phyloP scores from a whole-genome alignment of 1,284 basidiomycete genomes.

The Papiliotrema nemorosa region DNA sequence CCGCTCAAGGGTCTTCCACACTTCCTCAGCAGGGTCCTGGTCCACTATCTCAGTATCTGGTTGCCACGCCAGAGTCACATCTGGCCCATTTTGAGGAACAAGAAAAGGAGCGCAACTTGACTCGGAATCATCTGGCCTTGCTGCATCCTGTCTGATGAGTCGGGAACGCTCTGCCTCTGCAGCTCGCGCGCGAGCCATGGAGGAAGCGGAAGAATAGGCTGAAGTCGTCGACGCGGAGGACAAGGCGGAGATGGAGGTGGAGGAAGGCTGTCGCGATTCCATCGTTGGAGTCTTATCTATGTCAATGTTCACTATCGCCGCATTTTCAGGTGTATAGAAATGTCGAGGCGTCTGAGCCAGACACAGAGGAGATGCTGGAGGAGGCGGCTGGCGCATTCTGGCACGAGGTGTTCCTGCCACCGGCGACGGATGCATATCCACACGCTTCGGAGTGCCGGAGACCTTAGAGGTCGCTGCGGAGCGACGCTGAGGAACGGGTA shows the following conservation, averaged over 20 bases:
- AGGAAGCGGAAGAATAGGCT: conserved; percentile 5
- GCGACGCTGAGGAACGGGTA: too few species aligned
- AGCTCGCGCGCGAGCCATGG: conserved; percentile 3
- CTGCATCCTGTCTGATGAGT: background rate
- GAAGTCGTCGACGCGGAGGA: background rate
- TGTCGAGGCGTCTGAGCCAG: background rate
- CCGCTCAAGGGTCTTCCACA: conserved; percentile 19
- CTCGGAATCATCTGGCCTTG: background rate
- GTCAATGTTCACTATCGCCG: conserved; percentile 1
- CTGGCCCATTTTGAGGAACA: conserved; percentile 7
- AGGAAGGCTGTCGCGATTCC: background rate
- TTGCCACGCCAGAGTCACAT: conserved; percentile 22
- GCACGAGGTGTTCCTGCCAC: too few species aligned
- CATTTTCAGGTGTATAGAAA: background rate
- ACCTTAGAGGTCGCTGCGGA: too few species aligned
- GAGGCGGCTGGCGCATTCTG: too few species aligned
- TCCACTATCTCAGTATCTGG: conserved; percentile 13
- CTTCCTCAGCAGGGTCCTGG: conserved; percentile 16
- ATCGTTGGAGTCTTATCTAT: conserved; percentile 1
- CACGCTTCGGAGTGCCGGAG: too few species aligned
- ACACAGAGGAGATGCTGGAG: too few species aligned
- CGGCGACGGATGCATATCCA: too few species aligned
- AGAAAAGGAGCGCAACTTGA: conserved; percentile 11
- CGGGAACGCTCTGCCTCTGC: background rate
- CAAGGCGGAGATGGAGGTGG: background rate